Percentiles rank a stretch among this genome's conserved stretches.
phyloP scores from a whole-genome alignment of 169 alveolate species.

The Eimeria falciformis region DNA sequence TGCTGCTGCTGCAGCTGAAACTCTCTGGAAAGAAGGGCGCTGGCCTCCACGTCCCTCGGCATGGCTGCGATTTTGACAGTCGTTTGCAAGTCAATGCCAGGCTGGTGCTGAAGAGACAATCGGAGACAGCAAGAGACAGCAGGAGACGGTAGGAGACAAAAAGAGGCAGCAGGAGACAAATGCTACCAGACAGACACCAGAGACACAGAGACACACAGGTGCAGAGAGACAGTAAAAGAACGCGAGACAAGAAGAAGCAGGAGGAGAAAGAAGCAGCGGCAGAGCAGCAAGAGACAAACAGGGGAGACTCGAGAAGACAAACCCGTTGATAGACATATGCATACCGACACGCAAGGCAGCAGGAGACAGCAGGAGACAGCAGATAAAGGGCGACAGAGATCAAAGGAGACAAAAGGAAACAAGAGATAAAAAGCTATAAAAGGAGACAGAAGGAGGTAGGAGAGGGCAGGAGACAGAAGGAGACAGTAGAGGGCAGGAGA shows the following conservation, averaged over 20 bases:
- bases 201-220: not conserved
- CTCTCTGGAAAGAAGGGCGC: slow-evolving; percentile 40
- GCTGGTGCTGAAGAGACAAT: not conserved
- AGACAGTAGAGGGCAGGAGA: not conserved
- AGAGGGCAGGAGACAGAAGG: not conserved
- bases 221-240: not conserved
- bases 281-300: not conserved
- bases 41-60: slow-evolving; percentile 37
- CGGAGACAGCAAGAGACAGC: not conserved
- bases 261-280: not conserved
- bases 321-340: no score
- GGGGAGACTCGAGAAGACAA: no score
- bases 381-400: no score
- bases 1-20: slow-evolving; percentile 51
- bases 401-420: no score
- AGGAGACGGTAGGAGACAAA: not conserved
- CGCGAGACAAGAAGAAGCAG: not conserved
- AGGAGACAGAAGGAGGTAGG: not conserved
- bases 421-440: no score
- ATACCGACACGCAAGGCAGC: no score
- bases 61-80: slow-evolving; percentile 20
- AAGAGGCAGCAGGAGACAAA: not conserved
- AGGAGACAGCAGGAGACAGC: no score
- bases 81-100: slow-evolving; percentile 31
- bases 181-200: not conserved